A percentile compares a stretch with the other conserved stretches of the same genome.
These are phyloP conservation scores for Bipolaris oryzae DNA, from an alignment of 2,329 filamentous ascomycete species.

Conservation along the genomic window DNA sequence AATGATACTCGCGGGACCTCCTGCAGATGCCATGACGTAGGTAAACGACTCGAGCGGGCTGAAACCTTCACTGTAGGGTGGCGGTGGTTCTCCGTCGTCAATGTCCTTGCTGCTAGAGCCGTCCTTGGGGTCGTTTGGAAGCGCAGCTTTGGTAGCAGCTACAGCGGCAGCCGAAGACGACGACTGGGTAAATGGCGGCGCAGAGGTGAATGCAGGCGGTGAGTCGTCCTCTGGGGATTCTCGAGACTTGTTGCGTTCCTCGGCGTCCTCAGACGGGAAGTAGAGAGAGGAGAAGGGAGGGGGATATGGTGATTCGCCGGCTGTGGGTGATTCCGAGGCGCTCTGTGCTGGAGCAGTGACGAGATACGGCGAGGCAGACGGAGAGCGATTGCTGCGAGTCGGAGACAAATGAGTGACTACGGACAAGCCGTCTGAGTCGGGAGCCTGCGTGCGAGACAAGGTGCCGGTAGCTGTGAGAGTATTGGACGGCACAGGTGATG, in stretches of 20 bases:
- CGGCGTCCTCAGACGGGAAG: slow-evolving; percentile 56
- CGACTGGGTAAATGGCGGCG: slow-evolving; percentile 58
- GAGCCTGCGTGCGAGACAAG: slow-evolving; percentile 53
- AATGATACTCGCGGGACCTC: slow-evolving; percentile 97
- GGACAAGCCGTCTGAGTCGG: slow-evolving; percentile 52
- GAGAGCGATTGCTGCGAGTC: slow-evolving; percentile 32
- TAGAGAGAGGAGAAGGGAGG: slow-evolving; percentile 70
- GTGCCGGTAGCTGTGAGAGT: slow-evolving; percentile 43
- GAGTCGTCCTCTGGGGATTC: slow-evolving; percentile 44
- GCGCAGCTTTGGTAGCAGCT: slow-evolving; percentile 81
- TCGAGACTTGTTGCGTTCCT: slow-evolving; percentile 55
- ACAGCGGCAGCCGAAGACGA: slow-evolving; percentile 54
- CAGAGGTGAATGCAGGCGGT: slow-evolving; percentile 59
- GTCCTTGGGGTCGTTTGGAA: slow-evolving; percentile 81
- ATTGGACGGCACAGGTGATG: slow-evolving; percentile 26
- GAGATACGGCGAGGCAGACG: slow-evolving; percentile 35
- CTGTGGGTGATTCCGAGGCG: slow-evolving; percentile 48
- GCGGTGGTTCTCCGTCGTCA: slow-evolving; percentile 88
- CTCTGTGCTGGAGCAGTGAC: slow-evolving; percentile 46
- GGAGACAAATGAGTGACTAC: slow-evolving; percentile 52
- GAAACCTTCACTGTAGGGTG: slow-evolving; percentile 92
- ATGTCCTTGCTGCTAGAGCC: slow-evolving; percentile 71
- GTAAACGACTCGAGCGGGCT: slow-evolving; percentile 91
- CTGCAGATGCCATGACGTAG: slow-evolving; percentile 97
- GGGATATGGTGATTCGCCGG: slow-evolving; percentile 61